Percentiles rank a stretch among this genome's conserved stretches.
These are phyloP conservation scores for Fusarium sp. DNA, from an alignment of 2,329 filamentous ascomycete genomes.

Conservation along the genomic window DNA sequence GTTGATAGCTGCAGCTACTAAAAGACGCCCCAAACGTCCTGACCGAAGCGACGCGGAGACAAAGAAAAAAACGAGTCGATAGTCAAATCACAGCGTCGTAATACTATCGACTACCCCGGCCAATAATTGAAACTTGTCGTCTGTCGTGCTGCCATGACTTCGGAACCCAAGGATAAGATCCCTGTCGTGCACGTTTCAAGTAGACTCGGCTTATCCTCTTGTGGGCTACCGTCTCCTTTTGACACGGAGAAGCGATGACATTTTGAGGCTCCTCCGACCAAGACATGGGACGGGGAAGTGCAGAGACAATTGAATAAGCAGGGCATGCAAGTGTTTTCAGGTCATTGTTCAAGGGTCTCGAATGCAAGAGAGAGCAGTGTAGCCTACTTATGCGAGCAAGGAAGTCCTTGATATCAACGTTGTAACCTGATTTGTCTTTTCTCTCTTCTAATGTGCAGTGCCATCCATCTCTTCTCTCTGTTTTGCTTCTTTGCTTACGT, in stretches of 20 bases:
- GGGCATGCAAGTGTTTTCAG: conserved; percentile 20
- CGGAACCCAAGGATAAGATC: conserved; percentile 16
- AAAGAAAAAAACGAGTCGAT: conserved; percentile 12
- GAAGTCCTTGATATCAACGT: conserved; percentile 38
- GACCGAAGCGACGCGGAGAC: conserved; percentile 12
- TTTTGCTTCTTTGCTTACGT: conserved; percentile 33
- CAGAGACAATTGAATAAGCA: background rate
- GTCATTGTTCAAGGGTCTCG: conserved; percentile 18
- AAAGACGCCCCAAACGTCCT: conserved; percentile 13
- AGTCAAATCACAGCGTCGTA: conserved; percentile 34
- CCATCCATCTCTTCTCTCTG: conserved; percentile 21
- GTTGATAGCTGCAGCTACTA: conserved; percentile 14
- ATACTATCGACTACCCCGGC: conserved; percentile 27
- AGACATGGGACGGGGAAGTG: conserved; percentile 41
- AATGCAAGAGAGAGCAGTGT: background rate
- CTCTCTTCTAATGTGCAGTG: conserved; percentile 2
- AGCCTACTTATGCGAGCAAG: conserved; percentile 38
- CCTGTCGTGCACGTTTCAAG: conserved; percentile 39
- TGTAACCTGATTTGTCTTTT: conserved; percentile 33
- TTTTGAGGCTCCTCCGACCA: conserved; percentile 40
- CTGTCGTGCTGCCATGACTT: conserved; percentile 38
- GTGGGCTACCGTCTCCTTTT: conserved; percentile 26
- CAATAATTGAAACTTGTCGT: conserved; percentile 29
- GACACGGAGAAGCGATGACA: conserved; percentile 25
- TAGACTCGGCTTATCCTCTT: conserved; percentile 37